Base-by-base conservation (phyloP, 441 rosid genomes). In the Geranium incanum region DNA sequence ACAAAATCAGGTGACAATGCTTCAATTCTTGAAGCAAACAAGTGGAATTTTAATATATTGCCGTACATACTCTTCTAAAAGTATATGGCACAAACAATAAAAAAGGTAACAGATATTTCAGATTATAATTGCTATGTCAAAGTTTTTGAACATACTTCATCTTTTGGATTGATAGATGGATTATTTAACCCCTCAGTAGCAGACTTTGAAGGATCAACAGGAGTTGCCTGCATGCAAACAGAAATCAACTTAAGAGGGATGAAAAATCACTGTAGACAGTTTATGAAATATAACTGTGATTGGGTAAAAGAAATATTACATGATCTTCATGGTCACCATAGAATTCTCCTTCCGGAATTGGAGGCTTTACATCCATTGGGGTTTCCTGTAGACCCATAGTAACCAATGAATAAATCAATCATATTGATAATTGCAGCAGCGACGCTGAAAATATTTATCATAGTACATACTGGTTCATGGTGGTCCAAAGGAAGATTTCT, bases 321-420 rank as follows among this genome's bases (percentile, higher is more conserved):
- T 78, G 81, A 64, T 78, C 82, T 57, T 81, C 86, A 73, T 68
- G 84, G 77, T 78, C 72, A 37, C 78, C 78, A 43, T 83, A 72
- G 74, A 80, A 76, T 70, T 75, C 83, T 71, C 84, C 90, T 80
- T 81, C 88, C 68, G 70, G 66, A 55, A 84, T 68, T 43, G 82
- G 70, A 69, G 89, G 92, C 77, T 86, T 89, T 67, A 86, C 79
- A 70, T 87, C 92, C 68, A 72, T 37, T 11, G 84, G 83, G 36
- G 88, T 82, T 78, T 79, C 88, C 92, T 89, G 83, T 23, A n/a
- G 78, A 50, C 52, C 71, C 82, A 75, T 48, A 64, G 48, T 67
- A 45, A 71, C 48, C 11, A 43, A 59, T 62, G 45, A 16, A 73
- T 64, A 66, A 75, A 70, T 21, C 67, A 74, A 59, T 67, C 5